Percentiles rank a stretch among this genome's conserved stretches.
These are phyloP conservation scores for Paspalum vaginatum DNA, from an alignment of 176 grass and related monocot genomes.

Conservation along the genomic window DNA sequence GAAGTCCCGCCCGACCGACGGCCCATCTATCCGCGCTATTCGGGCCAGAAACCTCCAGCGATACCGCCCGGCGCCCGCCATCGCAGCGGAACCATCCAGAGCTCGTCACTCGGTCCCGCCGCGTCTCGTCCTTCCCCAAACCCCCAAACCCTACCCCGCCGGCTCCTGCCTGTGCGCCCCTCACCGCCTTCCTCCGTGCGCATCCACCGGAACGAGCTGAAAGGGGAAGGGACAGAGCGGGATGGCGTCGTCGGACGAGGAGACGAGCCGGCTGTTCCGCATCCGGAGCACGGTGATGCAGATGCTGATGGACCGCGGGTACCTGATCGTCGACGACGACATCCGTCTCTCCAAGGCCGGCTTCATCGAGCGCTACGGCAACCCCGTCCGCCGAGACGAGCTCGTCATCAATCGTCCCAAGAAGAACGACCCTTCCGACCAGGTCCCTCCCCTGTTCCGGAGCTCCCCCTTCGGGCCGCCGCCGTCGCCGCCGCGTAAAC, in stretches of 20 bases:
- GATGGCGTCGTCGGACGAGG: slow-evolving; percentile 67
- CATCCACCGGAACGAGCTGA: background rate
- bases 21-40: background rate
- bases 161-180: background rate
- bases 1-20: background rate
- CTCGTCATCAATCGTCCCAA: slow-evolving; percentile 42
- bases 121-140: background rate
- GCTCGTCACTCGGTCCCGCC: background rate
- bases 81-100: background rate
- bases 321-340: slow-evolving; percentile 31
- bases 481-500: background rate
- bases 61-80: background rate
- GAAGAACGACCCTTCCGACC: slow-evolving; percentile 22
- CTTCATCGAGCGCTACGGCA: slow-evolving; percentile 52
- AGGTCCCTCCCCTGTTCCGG: slow-evolving; percentile 37
- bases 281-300: slow-evolving; percentile 73
- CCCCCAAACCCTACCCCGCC: slow-evolving; percentile 34
- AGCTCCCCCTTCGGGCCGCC: too few species aligned
- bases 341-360: slow-evolving; percentile 33
- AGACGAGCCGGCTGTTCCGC: slow-evolving; percentile 59
- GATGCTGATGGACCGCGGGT: slow-evolving; percentile 77
- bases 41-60: background rate
- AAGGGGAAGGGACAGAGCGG: too few species aligned
- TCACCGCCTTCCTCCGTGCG: background rate
- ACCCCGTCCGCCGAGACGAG: slow-evolving; percentile 53